These are phyloP conservation scores for Phytopythium sindhum DNA, from an alignment of 352 stramenopile species.

Conservation along the genomic window DNA sequence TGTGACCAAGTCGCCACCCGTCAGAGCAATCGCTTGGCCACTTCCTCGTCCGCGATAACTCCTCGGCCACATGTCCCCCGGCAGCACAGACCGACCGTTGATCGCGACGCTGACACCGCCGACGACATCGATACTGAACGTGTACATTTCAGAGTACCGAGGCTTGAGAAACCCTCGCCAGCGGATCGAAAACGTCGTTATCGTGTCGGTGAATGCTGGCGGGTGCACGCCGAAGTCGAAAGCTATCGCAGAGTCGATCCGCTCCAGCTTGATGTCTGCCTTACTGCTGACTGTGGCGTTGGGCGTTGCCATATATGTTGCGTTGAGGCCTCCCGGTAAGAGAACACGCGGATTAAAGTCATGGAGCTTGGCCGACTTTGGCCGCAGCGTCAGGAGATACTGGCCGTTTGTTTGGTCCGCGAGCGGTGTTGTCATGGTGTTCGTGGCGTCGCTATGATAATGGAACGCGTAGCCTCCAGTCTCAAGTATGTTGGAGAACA, in stretches of 20 bases:
- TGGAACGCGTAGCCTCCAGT: conserved; percentile 45
- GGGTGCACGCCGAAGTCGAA: conserved; percentile 45
- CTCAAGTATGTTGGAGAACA: conserved; percentile 46
- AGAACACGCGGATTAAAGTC: conserved; percentile 47
- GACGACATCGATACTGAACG: conserved; percentile 35
- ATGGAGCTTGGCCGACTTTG: conserved; percentile 17
- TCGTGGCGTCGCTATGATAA: conserved; percentile 14
- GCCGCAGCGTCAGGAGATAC: conserved; percentile 36
- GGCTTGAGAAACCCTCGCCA: conserved; percentile 57
- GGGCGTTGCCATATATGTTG: conserved; percentile 35
- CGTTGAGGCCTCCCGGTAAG: conserved; percentile 54
- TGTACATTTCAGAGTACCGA: conserved; percentile 53
- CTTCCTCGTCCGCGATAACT: conserved; percentile 10
- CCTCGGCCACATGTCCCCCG: conserved; percentile 19
- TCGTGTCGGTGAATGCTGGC: conserved; percentile 29
- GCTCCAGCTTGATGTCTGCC: conserved; percentile 22
- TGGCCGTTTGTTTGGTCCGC: conserved; percentile 31
- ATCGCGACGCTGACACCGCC: conserved; percentile 30
- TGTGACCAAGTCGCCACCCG: conserved; percentile 32
- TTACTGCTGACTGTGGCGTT: conserved; percentile 21
- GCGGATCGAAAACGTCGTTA: conserved; percentile 49
- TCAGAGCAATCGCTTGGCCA: conserved; percentile 18
- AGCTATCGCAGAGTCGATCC: conserved; percentile 32
- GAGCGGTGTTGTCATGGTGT: conserved; percentile 23
- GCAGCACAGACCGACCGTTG: conserved; percentile 4